These are phyloP conservation scores for Capsella bursapastoris DNA, from an alignment of 345 rosid genomes.

Conservation along the genomic window DNA sequence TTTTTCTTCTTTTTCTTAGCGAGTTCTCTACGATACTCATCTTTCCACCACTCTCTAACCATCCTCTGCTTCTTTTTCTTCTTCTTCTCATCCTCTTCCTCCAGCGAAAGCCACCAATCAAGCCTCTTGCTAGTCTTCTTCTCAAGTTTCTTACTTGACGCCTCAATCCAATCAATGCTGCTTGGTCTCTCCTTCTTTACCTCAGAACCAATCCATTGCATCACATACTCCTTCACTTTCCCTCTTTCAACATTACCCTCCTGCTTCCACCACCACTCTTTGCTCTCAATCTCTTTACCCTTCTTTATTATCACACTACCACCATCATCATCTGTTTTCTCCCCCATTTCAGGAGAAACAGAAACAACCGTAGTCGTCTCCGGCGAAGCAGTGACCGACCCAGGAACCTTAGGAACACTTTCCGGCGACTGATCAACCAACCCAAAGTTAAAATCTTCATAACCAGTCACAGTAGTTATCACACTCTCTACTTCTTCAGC, in stretches of 20 bases:
- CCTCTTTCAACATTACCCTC: conserved; percentile 53
- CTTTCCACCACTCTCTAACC: conserved; percentile 99
- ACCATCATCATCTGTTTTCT: conserved; percentile 49
- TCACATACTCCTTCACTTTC: conserved; percentile 82
- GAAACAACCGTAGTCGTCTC: conserved; percentile 44
- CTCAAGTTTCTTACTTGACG: conserved; percentile 43
- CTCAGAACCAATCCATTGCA: conserved; percentile 96
- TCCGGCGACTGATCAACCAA: conserved; percentile 75
- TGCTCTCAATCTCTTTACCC: conserved; percentile 48
- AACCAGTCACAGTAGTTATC: conserved; percentile 56
- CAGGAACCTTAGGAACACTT: conserved; percentile 44
- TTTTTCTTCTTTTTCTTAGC: conserved; percentile 70
- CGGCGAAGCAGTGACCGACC: conserved; percentile 51
- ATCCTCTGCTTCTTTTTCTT: conserved; percentile 66
- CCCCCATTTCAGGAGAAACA: conserved; percentile 47
- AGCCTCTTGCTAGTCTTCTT: conserved; percentile 58
- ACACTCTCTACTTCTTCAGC: conserved; percentile 78
- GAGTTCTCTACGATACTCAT: conserved; percentile 85
- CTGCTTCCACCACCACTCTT: conserved; percentile 80
- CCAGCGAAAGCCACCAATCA: conserved; percentile 94
- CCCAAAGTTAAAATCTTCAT: conserved; percentile 63
- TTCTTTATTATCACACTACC: conserved; percentile 41
- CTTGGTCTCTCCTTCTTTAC: conserved; percentile 78
- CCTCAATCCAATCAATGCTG: conserved; percentile 61
- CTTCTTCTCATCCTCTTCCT: conserved; percentile 64